Percentiles rank a stretch among this genome's conserved stretches.
These are phyloP conservation scores for Cyclostephanos tholiformis DNA, from an alignment of 108 stramenopile species.

Conservation along the genomic window DNA sequence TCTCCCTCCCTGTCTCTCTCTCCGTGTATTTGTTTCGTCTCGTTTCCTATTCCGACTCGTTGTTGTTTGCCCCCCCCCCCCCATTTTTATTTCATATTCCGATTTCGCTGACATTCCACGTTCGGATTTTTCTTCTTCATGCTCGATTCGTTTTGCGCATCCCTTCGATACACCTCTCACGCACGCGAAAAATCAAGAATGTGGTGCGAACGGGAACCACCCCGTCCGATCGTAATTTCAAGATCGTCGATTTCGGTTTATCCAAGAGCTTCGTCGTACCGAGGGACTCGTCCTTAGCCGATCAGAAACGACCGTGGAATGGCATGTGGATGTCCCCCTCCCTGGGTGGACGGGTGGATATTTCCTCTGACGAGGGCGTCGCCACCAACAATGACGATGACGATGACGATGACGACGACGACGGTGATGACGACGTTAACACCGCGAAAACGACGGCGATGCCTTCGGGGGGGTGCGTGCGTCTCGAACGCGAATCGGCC, in stretches of 20 bases:
- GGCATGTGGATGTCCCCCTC: slow-evolving; percentile 62
- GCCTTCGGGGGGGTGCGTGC: slow-evolving; percentile 42
- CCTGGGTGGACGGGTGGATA: slow-evolving; percentile 6
- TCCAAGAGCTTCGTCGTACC: slow-evolving; percentile 85
- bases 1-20: not conserved
- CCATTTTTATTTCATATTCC: no score
- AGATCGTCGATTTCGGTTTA: slow-evolving; percentile 85
- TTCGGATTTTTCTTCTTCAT: not conserved
- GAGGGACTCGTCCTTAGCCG: slow-evolving; percentile 60
- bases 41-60: no score
- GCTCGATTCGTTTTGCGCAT: not conserved
- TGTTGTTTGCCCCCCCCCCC: no score
- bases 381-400: not conserved
- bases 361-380: no score
- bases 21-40: not conserved
- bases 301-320: slow-evolving; percentile 60
- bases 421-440: not conserved
- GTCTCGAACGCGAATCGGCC: slow-evolving; percentile 70
- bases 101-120: no score
- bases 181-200: slow-evolving; percentile 35
- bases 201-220: slow-evolving; percentile 60
- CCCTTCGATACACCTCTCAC: not conserved
- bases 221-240: slow-evolving; percentile 40
- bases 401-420: not conserved
- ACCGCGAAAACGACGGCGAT: not conserved